Evolutionary conservation across 2,329 filamentous ascomycete genomes (phyloP), one percentile per base, ranked within the genome.

Genomic region (Myriangium duriaei): DNA sequence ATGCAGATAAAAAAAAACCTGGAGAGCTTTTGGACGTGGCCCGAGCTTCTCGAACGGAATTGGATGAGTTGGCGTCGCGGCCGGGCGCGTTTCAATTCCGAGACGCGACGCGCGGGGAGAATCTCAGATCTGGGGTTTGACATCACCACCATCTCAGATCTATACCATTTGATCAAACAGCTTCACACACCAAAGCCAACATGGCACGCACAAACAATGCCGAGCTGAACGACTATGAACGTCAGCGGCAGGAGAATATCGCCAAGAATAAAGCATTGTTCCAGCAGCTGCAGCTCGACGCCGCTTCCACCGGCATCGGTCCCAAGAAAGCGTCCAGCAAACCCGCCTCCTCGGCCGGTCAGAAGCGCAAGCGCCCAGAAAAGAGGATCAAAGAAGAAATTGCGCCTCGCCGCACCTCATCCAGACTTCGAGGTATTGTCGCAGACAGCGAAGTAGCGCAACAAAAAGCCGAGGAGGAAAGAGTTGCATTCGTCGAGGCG

Each of bases 141-240:
- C 36, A 39, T 37, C 35, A 33, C 26, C 17, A 39, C 30, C 30
- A n/a, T 11, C 7, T 7, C 21, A 26, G 21, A 7, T 26, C n/a
- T 26, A 26, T 26, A 7, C n/a, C 7, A 26, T 7, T 7, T n/a
- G n/a, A 26, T 26, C n/a, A n/a, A 26, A n/a, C 21, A 26, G 21
- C n/a, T 26, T n/a, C 21, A 26, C 21, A 26, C 21, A 7, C 7
- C 21, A 7, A n/a, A 11, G 14, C 17, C 13, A 11, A 17, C 12
- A 39, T 39, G 36, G 30, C 36, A 3, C 30, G 19, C 15, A n/a
- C n/a, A n/a, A 30, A 18, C 10, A 32, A 32, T 24, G 19, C 32
- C 18, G 72, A 72, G 24, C 64, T 92, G 49, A 92, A 82, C 59
- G 83, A 85, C 28, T 95, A 93, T 59, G 87, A 94, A 66, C 77